These are phyloP conservation scores for Aspergillus novofumigatus DNA, from an alignment of 2,329 filamentous ascomycete species.

Conservation along the genomic window DNA sequence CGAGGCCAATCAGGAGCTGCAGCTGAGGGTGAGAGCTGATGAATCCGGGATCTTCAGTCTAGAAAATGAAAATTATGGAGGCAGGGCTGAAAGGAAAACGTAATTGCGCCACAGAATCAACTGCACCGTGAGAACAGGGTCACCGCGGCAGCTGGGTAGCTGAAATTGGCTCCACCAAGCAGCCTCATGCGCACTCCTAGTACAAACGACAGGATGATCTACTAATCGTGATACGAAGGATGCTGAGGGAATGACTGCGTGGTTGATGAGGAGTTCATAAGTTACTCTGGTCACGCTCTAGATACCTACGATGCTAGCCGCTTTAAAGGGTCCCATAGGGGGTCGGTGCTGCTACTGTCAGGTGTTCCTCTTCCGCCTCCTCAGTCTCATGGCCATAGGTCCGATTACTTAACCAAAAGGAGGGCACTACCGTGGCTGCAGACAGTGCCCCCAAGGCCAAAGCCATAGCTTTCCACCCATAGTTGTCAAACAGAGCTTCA, in stretches of 20 bases:
- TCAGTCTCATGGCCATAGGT: conserved; percentile 4
- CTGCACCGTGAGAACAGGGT: background rate
- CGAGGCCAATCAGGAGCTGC: background rate
- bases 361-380: conserved; percentile 5
- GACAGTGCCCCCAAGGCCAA: conserved; percentile 22
- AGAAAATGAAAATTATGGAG: background rate
- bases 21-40: background rate
- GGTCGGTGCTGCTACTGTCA: background rate
- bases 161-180: background rate
- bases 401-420: conserved; percentile 9
- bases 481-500: conserved; percentile 34
- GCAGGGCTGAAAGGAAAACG: background rate
- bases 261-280: background rate
- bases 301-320: background rate
- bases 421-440: conserved; percentile 21
- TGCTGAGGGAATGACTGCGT: background rate
- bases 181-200: background rate
- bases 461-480: conserved; percentile 26
- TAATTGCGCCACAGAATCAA: background rate
- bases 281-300: background rate
- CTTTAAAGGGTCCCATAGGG: background rate
- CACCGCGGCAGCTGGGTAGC: background rate
- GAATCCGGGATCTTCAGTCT: background rate
- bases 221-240: background rate
- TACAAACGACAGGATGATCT: background rate